These are phyloP conservation scores for Houttuynia cordata DNA, from an alignment of 164 flowering plant genomes.

Conservation along the genomic window DNA sequence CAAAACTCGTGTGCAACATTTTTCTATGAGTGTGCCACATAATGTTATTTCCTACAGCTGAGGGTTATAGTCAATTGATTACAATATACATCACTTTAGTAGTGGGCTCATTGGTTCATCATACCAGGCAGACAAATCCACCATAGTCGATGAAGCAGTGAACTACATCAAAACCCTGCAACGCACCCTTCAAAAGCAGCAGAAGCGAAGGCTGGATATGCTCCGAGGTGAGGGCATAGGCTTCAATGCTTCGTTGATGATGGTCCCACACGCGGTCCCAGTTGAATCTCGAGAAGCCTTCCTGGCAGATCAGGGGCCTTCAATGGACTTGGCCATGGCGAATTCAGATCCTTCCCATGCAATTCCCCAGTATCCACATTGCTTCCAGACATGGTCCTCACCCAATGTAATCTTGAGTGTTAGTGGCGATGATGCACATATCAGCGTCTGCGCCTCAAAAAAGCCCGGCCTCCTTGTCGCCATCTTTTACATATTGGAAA, in stretches of 20 bases:
- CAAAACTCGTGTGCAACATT: too few species aligned
- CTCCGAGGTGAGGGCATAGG: constrained; percentile 13
- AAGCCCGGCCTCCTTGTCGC: constrained; percentile 44
- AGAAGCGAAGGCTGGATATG: constrained; percentile 50
- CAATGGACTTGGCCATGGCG: constrained; percentile 9
- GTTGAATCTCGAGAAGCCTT: constrained; percentile 41
- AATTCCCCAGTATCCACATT: constrained; percentile 13
- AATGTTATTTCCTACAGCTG: too few species aligned
- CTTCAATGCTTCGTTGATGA: constrained; percentile 10
- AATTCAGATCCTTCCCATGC: constrained; percentile 8
- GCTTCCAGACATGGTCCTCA: constrained; percentile 61
- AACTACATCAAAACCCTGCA: constrained; percentile 56
- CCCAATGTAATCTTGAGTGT: constrained; percentile 54
- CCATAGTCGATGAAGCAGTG: constrained; percentile 84
- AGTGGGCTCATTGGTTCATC: too few species aligned
- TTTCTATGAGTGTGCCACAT: too few species aligned
- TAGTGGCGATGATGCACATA: constrained; percentile 56
- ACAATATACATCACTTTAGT: too few species aligned
- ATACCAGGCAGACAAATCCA: constrained; percentile 71
- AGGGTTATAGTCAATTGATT: too few species aligned
- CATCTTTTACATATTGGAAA: constrained; percentile 44
- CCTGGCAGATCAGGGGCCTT: constrained; percentile 45
- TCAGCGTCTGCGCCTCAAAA: constrained; percentile 43
- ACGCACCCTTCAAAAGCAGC: constrained; percentile 35
- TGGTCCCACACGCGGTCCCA: constrained; percentile 2